Evolutionary conservation across 768 basidiomycete species (phyloP), one percentile per base, ranked within the genome.

Genomic region (Artomyces pyxidatus): DNA sequence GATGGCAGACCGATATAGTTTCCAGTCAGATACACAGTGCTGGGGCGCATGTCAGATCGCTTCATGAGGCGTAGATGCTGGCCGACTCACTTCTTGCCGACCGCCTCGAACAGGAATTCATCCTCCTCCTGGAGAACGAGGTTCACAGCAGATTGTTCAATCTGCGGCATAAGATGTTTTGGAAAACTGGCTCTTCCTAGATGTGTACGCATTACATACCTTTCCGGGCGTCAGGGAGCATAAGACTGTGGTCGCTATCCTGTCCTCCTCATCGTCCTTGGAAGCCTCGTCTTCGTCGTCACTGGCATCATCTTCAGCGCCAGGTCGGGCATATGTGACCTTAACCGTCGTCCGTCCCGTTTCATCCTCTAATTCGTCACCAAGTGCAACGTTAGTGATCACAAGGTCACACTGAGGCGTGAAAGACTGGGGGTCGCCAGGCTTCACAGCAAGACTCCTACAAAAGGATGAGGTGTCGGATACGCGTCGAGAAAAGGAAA

Each of bases 341-440:
- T 87, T 89, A 58, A 88, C 70, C 19, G 80, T 76, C 22, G 82
- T 81, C 47, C 86, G 71, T 12, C 74, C 77, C 29, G 70, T 67
- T 43, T 69, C 58, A 62, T 90, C 83, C 32, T 66, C 71, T 49
- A 94, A 69, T 57, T 78, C 73, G 50, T 88, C 84, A 45, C 85
- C 85, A 43, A 93, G 78, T 2, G 90, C 78, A 39, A 83, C 80
- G 63, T 91, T 92, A 61, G 88, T 90, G 61, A 96, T 77, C 61
- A 76, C 75, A 61, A 94, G 68, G 66, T 88, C 85, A 29, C 75
- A 74, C 47, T 77, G 76, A 50, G 85, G 78, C 21, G 72, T 61
- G 61, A 92, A 56, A 45, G 71, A 68, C 60, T 79, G 68, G 51
- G 74, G 66, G 57, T 84, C 65, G 49, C 80, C 81, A 14, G 83